A percentile compares a stretch with the other conserved stretches of the same genome.
These are phyloP conservation scores for Penicillium vulpinum DNA, from an alignment of 2,329 filamentous ascomycete species.

Conservation along the genomic window DNA sequence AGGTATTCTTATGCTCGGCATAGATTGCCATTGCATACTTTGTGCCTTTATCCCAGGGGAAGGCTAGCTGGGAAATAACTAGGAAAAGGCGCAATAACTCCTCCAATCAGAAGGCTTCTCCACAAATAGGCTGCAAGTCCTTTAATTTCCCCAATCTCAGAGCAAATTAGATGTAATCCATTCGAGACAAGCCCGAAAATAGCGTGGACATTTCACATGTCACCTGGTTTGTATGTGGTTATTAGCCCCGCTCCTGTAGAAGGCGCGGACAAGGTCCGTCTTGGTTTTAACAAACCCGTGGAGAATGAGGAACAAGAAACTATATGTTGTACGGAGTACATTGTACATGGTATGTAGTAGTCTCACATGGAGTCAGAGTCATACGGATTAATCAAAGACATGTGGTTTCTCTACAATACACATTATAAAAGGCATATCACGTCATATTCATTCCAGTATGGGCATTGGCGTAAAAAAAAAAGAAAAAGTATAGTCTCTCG, in stretches of 20 bases:
- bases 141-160: background rate
- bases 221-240: background rate
- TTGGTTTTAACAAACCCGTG: conserved; percentile 14
- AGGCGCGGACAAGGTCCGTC: conserved; percentile 14
- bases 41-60: background rate
- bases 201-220: background rate
- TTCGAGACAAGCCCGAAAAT: background rate
- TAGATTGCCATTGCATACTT: background rate
- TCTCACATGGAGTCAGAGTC: background rate
- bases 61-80: background rate
- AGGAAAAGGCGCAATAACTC: background rate
- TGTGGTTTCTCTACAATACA: background rate
- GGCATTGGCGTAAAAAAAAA: background rate
- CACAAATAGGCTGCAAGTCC: background rate
- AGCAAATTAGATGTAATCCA: too few relatives aligned
- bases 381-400: background rate
- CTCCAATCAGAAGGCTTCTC: conserved; percentile 1
- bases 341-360: too few relatives aligned
- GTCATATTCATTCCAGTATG: conserved; percentile 17
- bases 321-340: background rate
- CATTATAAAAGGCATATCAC: conserved; percentile 9
- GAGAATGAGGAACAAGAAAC: conserved; percentile 11
- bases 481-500: background rate
- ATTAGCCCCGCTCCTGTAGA: conserved; percentile 5
- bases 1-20: background rate